These are phyloP conservation scores for Xylaria longipes DNA, from an alignment of 495 filamentous ascomycete species.

Conservation along the genomic window DNA sequence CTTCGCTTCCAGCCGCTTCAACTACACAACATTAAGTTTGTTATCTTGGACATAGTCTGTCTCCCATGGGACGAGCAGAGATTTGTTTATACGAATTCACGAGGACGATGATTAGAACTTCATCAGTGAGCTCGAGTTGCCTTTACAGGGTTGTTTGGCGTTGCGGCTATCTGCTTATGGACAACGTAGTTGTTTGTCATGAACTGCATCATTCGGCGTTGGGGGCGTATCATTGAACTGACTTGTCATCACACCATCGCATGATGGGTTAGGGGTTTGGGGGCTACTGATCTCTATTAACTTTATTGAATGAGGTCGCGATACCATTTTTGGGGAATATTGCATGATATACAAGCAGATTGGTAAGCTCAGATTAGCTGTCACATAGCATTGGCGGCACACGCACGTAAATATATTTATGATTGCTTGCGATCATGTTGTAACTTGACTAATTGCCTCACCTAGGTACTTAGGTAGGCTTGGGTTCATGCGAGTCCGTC, in stretches of 20 bases:
- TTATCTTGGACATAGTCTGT: neutral
- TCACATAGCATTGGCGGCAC: slow-evolving; percentile 5
- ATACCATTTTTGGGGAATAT: slow-evolving; percentile 8
- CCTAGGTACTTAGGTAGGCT: neutral
- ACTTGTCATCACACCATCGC: neutral
- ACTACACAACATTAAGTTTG: slow-evolving; percentile 11
- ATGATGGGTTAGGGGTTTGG: neutral
- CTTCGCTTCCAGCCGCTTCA: slow-evolving; percentile 7
- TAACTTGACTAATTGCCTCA: neutral
- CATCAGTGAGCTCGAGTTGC: neutral
- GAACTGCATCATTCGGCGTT: slow-evolving; percentile 17
- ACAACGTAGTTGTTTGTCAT: neutral
- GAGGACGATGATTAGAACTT: neutral
- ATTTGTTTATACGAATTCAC: slow-evolving; percentile 10
- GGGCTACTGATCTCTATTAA: neutral
- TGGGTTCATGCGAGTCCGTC: neutral
- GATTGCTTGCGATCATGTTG: neutral
- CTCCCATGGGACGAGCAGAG: neutral
- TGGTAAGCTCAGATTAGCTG: neutral
- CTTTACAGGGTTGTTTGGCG: slow-evolving; percentile 1
- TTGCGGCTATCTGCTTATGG: neutral
- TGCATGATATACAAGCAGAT: neutral
- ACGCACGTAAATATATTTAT: slow-evolving; percentile 5
- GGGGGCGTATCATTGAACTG: slow-evolving; percentile 11
- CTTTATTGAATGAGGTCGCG: neutral